Percentiles rank a stretch among this genome's conserved stretches.
phyloP scores from a whole-genome alignment of 352 stramenopile genomes.

The Pythium sukuiense region DNA sequence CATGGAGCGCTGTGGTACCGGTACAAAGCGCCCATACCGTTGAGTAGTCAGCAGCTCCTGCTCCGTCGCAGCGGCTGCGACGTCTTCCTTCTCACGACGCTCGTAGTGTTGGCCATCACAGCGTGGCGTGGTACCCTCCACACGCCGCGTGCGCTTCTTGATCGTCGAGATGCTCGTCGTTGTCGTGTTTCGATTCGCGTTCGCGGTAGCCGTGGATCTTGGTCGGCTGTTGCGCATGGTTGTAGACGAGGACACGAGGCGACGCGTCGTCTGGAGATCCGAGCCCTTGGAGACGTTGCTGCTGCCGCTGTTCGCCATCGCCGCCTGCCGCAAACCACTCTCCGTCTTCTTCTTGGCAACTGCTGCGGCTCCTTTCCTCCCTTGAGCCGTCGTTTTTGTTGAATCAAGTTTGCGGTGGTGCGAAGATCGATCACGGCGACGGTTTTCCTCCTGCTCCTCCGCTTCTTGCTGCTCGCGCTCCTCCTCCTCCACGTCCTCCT shows the following conservation, averaged over 20 bases:
- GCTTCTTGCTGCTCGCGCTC: neutral
- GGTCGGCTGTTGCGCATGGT: neutral
- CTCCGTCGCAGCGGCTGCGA: conserved; percentile 8
- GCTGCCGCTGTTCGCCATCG: conserved; percentile 2
- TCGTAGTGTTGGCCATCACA: neutral
- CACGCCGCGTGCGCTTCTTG: conserved; percentile 23
- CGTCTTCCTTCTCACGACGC: neutral
- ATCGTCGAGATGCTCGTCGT: conserved; percentile 6
- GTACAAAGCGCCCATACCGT: conserved; percentile 29
- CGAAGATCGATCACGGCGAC: neutral
- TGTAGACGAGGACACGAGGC: conserved; percentile 7
- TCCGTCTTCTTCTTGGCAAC: neutral
- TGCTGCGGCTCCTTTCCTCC: too few species aligned
- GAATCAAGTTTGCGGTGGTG: too few species aligned
- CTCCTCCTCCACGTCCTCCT: neutral
- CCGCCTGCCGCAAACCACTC: neutral
- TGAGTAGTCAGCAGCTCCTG: conserved; percentile 27
- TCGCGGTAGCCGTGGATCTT: neutral
- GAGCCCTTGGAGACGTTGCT: neutral
- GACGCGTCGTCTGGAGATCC: neutral
- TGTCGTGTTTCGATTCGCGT: neutral
- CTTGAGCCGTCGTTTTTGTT: too few species aligned
- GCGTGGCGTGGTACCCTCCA: neutral
- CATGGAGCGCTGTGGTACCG: conserved; percentile 13
- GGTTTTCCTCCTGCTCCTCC: conserved; percentile 4